Conservation (phyloP, 208 protist genomes). For the Leishmania gerbilli region DNA sequence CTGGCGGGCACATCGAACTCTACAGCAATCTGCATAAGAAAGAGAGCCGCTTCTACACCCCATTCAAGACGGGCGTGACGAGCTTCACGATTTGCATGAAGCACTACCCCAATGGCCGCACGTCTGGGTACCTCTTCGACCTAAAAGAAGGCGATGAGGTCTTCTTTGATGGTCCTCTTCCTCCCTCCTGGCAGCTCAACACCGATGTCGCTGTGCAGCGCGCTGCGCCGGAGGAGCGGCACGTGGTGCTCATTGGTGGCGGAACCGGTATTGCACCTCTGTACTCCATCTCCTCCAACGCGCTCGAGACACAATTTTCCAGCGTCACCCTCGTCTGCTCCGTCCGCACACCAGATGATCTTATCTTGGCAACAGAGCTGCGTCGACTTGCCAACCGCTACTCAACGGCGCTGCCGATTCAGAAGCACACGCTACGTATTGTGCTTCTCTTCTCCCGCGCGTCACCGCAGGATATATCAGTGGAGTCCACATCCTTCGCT, state of each 20-base stretch:
- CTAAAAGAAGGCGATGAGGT: conserved; percentile 44
- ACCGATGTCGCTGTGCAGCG: conserved; percentile 38
- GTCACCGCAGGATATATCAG: neutral
- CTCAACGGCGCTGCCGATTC: conserved; percentile 6
- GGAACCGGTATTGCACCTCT: conserved; percentile 67
- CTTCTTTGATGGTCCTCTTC: conserved; percentile 56
- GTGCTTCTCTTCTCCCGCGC: conserved; percentile 12
- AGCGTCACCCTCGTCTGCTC: conserved; percentile 62
- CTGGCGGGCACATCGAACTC: conserved; percentile 64
- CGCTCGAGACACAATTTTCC: conserved; percentile 40
- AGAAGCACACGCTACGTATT: conserved; percentile 21
- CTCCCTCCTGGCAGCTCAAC: conserved; percentile 48
- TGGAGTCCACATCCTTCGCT: conserved; percentile 4
- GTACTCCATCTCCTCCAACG: conserved; percentile 53
- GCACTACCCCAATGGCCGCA: conserved; percentile 43
- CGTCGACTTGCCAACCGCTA: conserved; percentile 31
- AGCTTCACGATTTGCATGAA: conserved; percentile 66
- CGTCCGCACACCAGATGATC: conserved; percentile 33
- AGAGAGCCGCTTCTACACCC: conserved; percentile 51
- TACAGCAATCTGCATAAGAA: conserved; percentile 29
- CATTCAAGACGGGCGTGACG: conserved; percentile 42
- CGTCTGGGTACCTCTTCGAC: conserved; percentile 50
- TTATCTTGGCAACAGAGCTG: conserved; percentile 53
- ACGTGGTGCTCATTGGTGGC: conserved; percentile 67
- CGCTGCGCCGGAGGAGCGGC: conserved; percentile 17